Evolutionary conservation across 345 rosid genomes (phyloP).

Genomic region (Camelina hispida): DNA sequence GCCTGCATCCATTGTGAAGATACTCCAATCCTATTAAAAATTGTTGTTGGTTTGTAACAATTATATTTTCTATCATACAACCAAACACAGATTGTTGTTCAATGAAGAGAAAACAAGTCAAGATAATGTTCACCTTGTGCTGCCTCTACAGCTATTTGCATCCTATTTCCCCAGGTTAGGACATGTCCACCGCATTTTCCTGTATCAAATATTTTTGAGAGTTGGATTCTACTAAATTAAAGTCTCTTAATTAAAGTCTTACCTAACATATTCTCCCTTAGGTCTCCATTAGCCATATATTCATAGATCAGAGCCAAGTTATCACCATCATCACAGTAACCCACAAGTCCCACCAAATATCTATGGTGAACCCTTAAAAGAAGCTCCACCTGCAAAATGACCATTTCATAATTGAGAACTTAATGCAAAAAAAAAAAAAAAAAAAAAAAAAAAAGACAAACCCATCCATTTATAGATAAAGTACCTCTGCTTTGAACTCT

Average conservation of each 20-base stretch:
- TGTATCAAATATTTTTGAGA: slow-evolving; percentile 22
- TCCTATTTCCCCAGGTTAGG: slow-evolving; percentile 55
- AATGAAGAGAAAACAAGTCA: not conserved
- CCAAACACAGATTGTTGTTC: too few species aligned
- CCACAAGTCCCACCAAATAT: slow-evolving; percentile 53
- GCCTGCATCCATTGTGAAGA: slow-evolving; percentile 61
- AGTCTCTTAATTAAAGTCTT: not conserved
- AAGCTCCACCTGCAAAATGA: slow-evolving; percentile 47
- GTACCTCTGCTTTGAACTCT: slow-evolving; percentile 49
- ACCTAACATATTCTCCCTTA: slow-evolving; percentile 52
- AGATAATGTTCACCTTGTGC: slow-evolving; percentile 54
- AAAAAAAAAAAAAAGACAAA: too few species aligned
- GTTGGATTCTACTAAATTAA: not conserved
- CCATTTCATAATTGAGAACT: not conserved
- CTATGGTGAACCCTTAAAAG: slow-evolving; percentile 57
- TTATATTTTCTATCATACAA: not conserved
- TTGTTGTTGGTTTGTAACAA: not conserved
- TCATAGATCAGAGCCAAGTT: slow-evolving; percentile 55
- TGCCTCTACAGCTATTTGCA: slow-evolving; percentile 54
- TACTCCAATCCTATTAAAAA: slow-evolving; percentile 46
- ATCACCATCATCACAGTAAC: slow-evolving; percentile 54
- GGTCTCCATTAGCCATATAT: slow-evolving; percentile 56
- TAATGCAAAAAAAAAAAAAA: not conserved
- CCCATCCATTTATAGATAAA: not conserved
- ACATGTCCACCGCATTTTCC: slow-evolving; percentile 29